phyloP scores from a whole-genome alignment of 176 grass and related monocot genomes.

The Hsuehochloa calcarea region DNA sequence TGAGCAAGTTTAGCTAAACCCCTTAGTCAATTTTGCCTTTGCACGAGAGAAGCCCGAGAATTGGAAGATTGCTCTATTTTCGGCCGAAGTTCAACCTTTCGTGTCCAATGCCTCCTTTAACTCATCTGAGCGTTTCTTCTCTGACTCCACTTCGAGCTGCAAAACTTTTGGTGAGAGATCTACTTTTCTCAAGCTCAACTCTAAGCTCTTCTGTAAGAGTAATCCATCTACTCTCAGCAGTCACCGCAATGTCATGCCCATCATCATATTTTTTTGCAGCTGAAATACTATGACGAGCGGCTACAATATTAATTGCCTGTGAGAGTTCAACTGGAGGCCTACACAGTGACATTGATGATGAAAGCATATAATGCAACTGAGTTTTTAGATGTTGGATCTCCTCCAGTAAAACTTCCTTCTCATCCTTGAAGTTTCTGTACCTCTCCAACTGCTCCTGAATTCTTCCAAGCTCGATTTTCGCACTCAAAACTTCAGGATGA shows the following conservation, averaged over 20 bases:
- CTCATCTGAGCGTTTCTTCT: slow-evolving; percentile 61
- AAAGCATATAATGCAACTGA: slow-evolving; percentile 47
- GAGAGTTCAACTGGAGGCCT: slow-evolving; percentile 26
- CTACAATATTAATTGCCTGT: not conserved
- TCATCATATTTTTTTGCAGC: slow-evolving; percentile 26
- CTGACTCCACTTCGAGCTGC: slow-evolving; percentile 47
- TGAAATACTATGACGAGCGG: not conserved
- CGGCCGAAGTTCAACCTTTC: no score
- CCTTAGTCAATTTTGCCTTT: no score
- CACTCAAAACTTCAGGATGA: slow-evolving; percentile 48
- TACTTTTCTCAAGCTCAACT: slow-evolving; percentile 45
- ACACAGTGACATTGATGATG: slow-evolving; percentile 14
- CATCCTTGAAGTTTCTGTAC: slow-evolving; percentile 52
- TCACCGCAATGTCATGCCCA: not conserved
- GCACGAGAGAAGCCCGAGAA: no score
- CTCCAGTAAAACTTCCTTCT: slow-evolving; percentile 52
- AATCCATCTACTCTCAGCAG: slow-evolving; percentile 54
- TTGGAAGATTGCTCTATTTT: no score
- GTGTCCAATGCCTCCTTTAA: slow-evolving; percentile 62
- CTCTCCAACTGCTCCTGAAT: slow-evolving; percentile 51
- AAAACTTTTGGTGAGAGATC: slow-evolving; percentile 30
- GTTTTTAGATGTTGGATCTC: slow-evolving; percentile 57
- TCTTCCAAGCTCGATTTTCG: slow-evolving; percentile 54
- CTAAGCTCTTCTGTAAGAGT: slow-evolving; percentile 54
- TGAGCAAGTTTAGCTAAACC: no score